Conservation (phyloP, 441 rosid species). For the Euphorbia schlechtendalii region DNA sequence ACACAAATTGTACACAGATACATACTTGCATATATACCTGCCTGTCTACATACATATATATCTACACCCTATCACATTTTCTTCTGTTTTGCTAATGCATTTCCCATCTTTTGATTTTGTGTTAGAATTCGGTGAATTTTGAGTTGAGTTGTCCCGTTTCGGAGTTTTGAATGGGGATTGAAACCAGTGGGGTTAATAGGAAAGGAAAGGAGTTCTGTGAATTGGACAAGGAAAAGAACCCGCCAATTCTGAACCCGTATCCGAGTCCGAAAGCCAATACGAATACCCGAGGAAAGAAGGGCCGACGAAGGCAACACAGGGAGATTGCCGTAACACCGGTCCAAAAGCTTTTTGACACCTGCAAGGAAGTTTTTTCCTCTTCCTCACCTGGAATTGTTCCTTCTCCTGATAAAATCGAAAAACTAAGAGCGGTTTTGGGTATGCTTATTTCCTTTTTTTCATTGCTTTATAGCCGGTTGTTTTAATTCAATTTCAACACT, state of each 20-base stretch:
- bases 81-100: no score
- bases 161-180: conserved; percentile 52
- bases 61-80: no score
- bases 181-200: conserved; percentile 31
- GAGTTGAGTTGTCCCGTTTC: background rate
- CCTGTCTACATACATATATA: no score
- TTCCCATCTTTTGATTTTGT: no score
- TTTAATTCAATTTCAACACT: background rate
- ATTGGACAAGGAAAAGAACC: conserved; percentile 28
- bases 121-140: conserved; percentile 14
- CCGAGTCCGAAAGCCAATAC: conserved; percentile 17
- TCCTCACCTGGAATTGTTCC: conserved; percentile 54
- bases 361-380: conserved; percentile 57
- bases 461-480: no score
- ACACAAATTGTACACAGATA: no score
- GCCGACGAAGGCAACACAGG: conserved; percentile 32
- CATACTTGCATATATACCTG: no score
- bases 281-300: conserved; percentile 36
- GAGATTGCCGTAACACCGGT: conserved; percentile 32
- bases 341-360: conserved; percentile 60
- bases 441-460: no score
- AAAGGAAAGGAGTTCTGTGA: conserved; percentile 38
- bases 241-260: conserved; percentile 16
- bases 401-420: conserved; percentile 43
- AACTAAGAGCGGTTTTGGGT: conserved; percentile 64